phyloP scores from a whole-genome alignment of 208 protist genomes.

The Kentomonas sorsogonicus region DNA sequence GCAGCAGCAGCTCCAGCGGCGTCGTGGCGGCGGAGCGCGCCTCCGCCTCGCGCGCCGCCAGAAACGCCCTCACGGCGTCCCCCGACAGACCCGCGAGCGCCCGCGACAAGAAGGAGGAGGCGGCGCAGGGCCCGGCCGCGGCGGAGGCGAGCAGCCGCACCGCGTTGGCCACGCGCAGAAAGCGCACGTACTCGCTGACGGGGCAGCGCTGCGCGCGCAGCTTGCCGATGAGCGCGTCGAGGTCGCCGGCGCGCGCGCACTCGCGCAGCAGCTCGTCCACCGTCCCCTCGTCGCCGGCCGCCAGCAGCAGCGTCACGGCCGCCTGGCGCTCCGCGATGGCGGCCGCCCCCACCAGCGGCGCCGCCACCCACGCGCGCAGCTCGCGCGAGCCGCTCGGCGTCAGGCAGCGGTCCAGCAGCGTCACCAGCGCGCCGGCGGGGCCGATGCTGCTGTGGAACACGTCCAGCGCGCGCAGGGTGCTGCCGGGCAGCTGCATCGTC shows the following conservation, averaged over 20 bases:
- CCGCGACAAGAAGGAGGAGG: slow-evolving; percentile 19
- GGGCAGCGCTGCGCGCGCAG: slow-evolving; percentile 66
- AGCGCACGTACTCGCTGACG: slow-evolving; percentile 62
- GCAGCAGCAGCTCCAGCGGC: slow-evolving; percentile 58
- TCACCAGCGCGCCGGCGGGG: slow-evolving; percentile 38
- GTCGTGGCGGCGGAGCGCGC: slow-evolving; percentile 41
- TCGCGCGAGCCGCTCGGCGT: slow-evolving; percentile 55
- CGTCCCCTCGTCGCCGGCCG: slow-evolving; percentile 24
- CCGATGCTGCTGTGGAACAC: slow-evolving; percentile 71
- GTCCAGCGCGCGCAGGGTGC: slow-evolving; percentile 71
- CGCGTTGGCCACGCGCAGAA: slow-evolving; percentile 48
- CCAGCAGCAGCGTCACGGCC: slow-evolving; percentile 39
- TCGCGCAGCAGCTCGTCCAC: slow-evolving; percentile 61
- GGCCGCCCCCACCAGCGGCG: slow-evolving; percentile 30
- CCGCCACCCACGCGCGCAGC: slow-evolving; percentile 65
- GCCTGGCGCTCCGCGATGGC: slow-evolving; percentile 42
- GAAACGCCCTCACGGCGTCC: slow-evolving; percentile 19
- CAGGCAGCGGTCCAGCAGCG: slow-evolving; percentile 61
- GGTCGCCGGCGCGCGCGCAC: slow-evolving; percentile 60
- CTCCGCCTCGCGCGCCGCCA: slow-evolving; percentile 27
- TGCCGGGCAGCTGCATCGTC: slow-evolving; percentile 47
- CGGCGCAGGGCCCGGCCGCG: neutral
- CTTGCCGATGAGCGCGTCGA: slow-evolving; percentile 72
- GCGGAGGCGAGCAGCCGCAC: slow-evolving; percentile 17
- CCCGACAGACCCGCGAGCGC: slow-evolving; percentile 23